Conservation (phyloP, 345 rosid species). For the Jatropha curcas region DNA sequence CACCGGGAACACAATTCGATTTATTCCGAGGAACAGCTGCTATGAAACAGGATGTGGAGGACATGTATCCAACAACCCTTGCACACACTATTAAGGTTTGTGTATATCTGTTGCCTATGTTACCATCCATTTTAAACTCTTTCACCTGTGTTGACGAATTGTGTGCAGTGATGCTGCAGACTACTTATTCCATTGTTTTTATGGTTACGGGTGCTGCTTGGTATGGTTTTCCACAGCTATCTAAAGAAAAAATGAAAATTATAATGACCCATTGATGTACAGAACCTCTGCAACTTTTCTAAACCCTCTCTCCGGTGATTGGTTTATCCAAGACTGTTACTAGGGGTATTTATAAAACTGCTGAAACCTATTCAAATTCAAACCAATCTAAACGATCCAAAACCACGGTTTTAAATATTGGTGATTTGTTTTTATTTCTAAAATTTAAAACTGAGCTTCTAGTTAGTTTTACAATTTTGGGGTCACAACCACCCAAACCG, state of each 20-base stretch:
- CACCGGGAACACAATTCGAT: slow-evolving; percentile 98
- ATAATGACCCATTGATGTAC: background rate
- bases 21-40: slow-evolving; percentile 96
- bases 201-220: background rate
- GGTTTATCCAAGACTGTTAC: too few species aligned
- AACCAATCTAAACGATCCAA: too few species aligned
- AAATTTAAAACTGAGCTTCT: too few species aligned
- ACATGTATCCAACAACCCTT: slow-evolving; percentile 75
- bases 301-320: background rate
- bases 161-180: too few species aligned
- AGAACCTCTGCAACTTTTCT: background rate
- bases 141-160: background rate
- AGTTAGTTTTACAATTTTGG: too few species aligned
- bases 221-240: background rate
- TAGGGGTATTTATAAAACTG: too few species aligned
- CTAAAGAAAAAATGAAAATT: background rate
- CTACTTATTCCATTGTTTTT: background rate
- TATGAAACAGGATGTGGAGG: slow-evolving; percentile 97
- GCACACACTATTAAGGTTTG: slow-evolving; percentile 82
- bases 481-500: too few species aligned
- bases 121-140: background rate
- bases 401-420: too few species aligned
- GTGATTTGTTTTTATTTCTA: too few species aligned
- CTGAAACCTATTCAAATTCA: too few species aligned
- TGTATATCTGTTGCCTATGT: background rate